A percentile compares a stretch with the other conserved stretches of the same genome.
These are phyloP conservation scores for Fusarium equiseti DNA, from an alignment of 2,329 filamentous ascomycete genomes.

Conservation along the genomic window DNA sequence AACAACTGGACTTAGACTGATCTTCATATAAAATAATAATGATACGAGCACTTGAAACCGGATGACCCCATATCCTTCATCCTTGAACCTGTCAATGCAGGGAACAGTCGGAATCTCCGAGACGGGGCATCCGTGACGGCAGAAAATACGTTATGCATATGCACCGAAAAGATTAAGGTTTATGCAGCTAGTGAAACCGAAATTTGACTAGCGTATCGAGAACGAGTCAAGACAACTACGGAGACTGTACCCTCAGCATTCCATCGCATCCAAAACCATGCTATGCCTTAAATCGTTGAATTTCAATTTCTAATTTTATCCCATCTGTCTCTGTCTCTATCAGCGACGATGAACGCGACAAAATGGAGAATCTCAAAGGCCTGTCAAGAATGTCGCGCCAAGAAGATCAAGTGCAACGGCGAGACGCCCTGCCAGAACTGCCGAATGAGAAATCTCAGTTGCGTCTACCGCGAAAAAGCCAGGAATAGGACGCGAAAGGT, in stretches of 20 bases:
- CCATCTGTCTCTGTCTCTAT: conserved; percentile 3
- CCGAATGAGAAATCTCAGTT: conserved; percentile 43
- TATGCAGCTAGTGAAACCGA: conserved; percentile 40
- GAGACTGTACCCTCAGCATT: not conserved
- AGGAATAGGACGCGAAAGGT: conserved; percentile 48
- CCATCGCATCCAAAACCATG: conserved; percentile 23
- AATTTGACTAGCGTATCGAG: conserved; percentile 12
- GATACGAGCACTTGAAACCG: not conserved
- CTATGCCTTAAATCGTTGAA: conserved; percentile 26
- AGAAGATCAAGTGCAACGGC: conserved; percentile 52
- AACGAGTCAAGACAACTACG: conserved; percentile 11
- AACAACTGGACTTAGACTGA: conserved; percentile 55
- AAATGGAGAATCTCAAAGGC: conserved; percentile 53
- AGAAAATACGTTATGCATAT: conserved; percentile 14
- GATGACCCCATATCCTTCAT: not conserved
- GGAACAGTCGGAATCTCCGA: conserved; percentile 4
- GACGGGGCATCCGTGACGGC: not conserved
- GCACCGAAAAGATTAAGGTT: conserved; percentile 32
- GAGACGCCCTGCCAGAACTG: conserved; percentile 49
- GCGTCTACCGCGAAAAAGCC: conserved; percentile 51
- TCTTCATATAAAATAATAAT: not conserved
- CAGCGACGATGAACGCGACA: conserved; percentile 44
- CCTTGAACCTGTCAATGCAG: not conserved
- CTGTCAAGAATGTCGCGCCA: conserved; percentile 51
- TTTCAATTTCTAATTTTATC: conserved; percentile 16